Evolutionary conservation across 2,329 filamentous ascomycete genomes (phyloP).

Genomic region (Knufia petricola): DNA sequence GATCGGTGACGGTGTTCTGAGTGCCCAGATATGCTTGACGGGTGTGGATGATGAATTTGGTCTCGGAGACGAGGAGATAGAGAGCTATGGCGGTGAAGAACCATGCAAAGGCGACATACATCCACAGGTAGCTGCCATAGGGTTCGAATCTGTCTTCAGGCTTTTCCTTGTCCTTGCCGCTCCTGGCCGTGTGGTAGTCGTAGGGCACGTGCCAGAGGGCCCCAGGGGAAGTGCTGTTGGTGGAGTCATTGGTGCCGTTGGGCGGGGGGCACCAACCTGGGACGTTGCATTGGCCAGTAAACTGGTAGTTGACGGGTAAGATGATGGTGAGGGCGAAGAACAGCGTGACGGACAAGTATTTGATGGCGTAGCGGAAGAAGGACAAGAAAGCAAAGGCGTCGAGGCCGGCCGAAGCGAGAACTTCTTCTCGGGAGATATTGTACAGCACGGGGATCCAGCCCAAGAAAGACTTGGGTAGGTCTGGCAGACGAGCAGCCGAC

Average conservation of each 20-base stretch:
- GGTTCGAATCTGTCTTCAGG: conserved; percentile 25
- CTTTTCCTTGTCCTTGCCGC: conserved; percentile 24
- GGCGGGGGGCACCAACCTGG: conserved; percentile 13
- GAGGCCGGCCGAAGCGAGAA: conserved; percentile 79
- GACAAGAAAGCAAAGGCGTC: conserved; percentile 93
- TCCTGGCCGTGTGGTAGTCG: conserved; percentile 20
- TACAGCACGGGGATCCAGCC: conserved; percentile 89
- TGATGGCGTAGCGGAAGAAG: conserved; percentile 93
- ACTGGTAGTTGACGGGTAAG: conserved; percentile 72
- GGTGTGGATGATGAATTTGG: conserved; percentile 71
- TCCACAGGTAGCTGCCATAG: conserved; percentile 62
- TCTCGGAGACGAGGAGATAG: conserved; percentile 75
- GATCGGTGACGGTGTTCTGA: conserved; percentile 90
- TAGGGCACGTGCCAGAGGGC: neutral
- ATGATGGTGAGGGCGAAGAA: conserved; percentile 75
- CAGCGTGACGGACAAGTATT: conserved; percentile 67
- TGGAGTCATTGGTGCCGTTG: conserved; percentile 16
- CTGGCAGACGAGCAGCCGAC: conserved; percentile 58
- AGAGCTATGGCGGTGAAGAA: conserved; percentile 75
- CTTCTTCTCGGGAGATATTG: conserved; percentile 75
- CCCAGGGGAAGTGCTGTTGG: neutral
- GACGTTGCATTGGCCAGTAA: conserved; percentile 31
- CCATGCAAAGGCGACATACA: conserved; percentile 90
- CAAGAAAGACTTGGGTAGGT: conserved; percentile 73
- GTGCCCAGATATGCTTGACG: conserved; percentile 86